A percentile compares a stretch with the other conserved stretches of the same genome.
Evolutionary conservation across 148 eudicot genomes (phyloP).

Genomic region (Rhododendron kiyosumense): DNA sequence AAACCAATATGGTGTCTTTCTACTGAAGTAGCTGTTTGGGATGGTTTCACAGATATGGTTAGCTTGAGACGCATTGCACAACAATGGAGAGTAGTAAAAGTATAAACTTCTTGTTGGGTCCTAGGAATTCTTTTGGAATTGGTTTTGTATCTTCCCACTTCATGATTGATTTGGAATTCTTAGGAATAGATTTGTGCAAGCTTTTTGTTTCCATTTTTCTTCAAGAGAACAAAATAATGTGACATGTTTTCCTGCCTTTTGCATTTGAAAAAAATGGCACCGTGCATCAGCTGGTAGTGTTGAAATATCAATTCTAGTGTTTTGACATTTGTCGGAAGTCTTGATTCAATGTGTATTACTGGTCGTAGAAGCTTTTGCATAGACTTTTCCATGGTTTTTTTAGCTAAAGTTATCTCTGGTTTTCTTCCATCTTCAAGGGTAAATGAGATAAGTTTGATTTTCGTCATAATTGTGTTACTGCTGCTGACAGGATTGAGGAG

Average conservation of each 20-base stretch:
- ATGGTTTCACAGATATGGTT: neutral
- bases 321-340: neutral
- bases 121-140: neutral
- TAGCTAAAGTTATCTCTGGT: neutral
- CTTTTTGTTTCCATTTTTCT: neutral
- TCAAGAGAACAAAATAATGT: neutral
- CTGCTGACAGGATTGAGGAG: conserved; percentile 68
- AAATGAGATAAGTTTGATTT: neutral
- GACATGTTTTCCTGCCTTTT: neutral
- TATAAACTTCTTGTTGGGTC: neutral
- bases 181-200: neutral
- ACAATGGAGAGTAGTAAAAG: neutral
- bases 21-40: neutral
- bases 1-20: neutral
- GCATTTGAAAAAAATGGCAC: neutral
- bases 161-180: neutral
- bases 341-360: neutral
- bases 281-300: neutral
- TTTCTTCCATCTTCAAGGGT: neutral
- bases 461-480: neutral
- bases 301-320: neutral
- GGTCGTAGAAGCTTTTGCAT: neutral
- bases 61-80: neutral
- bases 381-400: neutral
- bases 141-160: neutral